phyloP scores from a whole-genome alignment of 768 basidiomycete species.

The Mycena metata region DNA sequence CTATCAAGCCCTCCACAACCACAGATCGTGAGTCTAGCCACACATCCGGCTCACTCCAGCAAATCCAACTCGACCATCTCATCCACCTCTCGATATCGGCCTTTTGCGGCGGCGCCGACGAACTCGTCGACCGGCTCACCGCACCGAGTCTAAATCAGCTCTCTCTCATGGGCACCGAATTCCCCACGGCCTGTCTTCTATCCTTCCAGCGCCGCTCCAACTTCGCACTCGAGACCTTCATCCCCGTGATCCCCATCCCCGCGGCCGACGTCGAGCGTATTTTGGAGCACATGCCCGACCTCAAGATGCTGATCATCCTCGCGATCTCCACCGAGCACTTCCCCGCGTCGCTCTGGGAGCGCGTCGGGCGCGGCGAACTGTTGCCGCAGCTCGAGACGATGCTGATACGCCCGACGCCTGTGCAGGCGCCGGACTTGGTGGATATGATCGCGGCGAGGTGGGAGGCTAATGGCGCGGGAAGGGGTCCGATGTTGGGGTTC shows the following conservation, averaged over 20 bases:
- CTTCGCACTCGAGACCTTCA: slow-evolving; percentile 13
- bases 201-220: slow-evolving; percentile 19
- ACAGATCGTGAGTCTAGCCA: neutral
- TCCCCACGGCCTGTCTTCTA: neutral
- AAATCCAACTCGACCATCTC: neutral
- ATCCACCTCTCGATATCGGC: slow-evolving; percentile 9
- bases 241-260: neutral
- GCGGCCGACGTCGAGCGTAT: slow-evolving; percentile 7
- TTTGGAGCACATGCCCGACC: neutral
- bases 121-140: slow-evolving; percentile 6
- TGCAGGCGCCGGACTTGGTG: slow-evolving; percentile 4
- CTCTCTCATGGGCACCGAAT: neutral
- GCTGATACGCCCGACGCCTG: slow-evolving; percentile 13
- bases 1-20: slow-evolving; percentile 1
- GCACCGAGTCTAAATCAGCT: neutral
- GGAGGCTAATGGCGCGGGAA: neutral
- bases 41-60: neutral
- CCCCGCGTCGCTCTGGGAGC: slow-evolving; percentile 21
- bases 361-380: slow-evolving; percentile 17
- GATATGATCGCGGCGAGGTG: slow-evolving; percentile 27
- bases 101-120: slow-evolving; percentile 15
- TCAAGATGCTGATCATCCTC: neutral
- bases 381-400: slow-evolving; percentile 10
- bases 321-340: slow-evolving; percentile 19
- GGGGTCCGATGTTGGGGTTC: neutral